phyloP scores from a whole-genome alignment of 345 rosid species.

The Linum usitatissimum region DNA sequence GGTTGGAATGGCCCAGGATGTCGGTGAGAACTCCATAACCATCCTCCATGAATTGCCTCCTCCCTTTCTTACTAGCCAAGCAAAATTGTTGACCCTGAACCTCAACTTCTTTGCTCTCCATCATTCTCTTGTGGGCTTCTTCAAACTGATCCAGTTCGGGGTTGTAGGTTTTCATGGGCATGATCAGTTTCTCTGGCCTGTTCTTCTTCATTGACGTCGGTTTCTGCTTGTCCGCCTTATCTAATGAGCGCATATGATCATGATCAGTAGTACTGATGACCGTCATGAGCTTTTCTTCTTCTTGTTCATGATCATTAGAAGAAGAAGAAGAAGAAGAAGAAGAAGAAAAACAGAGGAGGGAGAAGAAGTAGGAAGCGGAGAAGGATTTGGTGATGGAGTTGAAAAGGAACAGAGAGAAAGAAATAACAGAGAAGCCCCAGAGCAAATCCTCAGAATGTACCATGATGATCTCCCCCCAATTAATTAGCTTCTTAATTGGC shows the following conservation, averaged over 20 bases:
- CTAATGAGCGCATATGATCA: background rate
- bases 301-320: slow-evolving; percentile 10
- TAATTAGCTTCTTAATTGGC: slow-evolving; percentile 2
- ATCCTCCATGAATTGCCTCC: slow-evolving; percentile 42
- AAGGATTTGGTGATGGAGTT: slow-evolving; percentile 7
- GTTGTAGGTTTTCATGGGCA: slow-evolving; percentile 17
- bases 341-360: background rate
- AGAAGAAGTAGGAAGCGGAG: background rate
- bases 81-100: slow-evolving; percentile 29
- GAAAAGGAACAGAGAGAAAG: slow-evolving; percentile 12
- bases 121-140: slow-evolving; percentile 8
- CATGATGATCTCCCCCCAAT: no score
- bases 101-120: slow-evolving; percentile 25
- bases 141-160: slow-evolving; percentile 5
- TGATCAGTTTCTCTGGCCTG: slow-evolving; percentile 35
- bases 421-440: slow-evolving; percentile 24
- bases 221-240: background rate
- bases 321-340: background rate
- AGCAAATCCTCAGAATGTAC: slow-evolving; percentile 13
- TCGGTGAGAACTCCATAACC: slow-evolving; percentile 27
- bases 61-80: slow-evolving; percentile 37
- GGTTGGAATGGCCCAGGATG: slow-evolving; percentile 18
- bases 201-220: slow-evolving; percentile 11
- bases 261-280: background rate
- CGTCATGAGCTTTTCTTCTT: no score